A percentile compares a stretch with the other conserved stretches of the same genome.
These are phyloP conservation scores for Trichoderma gamsii DNA, from an alignment of 495 filamentous ascomycete species.

Conservation along the genomic window DNA sequence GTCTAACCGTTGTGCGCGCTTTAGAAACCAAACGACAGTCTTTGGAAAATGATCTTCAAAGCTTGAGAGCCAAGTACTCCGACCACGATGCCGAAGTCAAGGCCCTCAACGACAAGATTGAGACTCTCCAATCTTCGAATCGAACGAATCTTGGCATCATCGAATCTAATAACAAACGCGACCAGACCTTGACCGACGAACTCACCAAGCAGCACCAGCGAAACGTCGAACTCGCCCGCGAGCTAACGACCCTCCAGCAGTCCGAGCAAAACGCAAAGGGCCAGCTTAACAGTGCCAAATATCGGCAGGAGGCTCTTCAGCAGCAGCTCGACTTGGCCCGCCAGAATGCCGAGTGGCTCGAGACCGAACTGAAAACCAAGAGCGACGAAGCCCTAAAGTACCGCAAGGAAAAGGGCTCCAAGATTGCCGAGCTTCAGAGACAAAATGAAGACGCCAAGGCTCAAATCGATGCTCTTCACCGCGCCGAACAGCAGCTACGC, in stretches of 20 bases:
- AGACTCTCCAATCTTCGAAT: conserved; percentile 83
- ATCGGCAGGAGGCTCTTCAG: conserved; percentile 79
- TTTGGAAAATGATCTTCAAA: conserved; percentile 75
- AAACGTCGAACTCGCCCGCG: conserved; percentile 70
- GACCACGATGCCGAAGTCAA: conserved; percentile 70
- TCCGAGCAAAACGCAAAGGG: conserved; percentile 73
- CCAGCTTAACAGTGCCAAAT: conserved; percentile 66
- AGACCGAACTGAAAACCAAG: conserved; percentile 84
- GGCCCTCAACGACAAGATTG: conserved; percentile 68
- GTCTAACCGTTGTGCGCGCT: neutral
- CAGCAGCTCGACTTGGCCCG: conserved; percentile 83
- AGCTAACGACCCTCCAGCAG: conserved; percentile 73
- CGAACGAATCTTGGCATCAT: conserved; percentile 80
- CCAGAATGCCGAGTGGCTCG: conserved; percentile 86
- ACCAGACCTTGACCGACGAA: conserved; percentile 79
- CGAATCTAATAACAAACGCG: conserved; percentile 81
- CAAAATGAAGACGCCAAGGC: conserved; percentile 77
- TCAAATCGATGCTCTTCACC: conserved; percentile 66
- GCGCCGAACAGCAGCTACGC: conserved; percentile 73
- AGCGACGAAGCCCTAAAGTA: conserved; percentile 77
- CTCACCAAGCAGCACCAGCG: conserved; percentile 84
- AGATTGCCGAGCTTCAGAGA: conserved; percentile 79
- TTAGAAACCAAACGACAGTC: conserved; percentile 34
- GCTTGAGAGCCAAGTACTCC: conserved; percentile 57
- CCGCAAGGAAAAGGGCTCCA: conserved; percentile 87